These are phyloP conservation scores for Saccharomyces mikatae DNA, from an alignment of 805 yeast species.

Conservation along the genomic window DNA sequence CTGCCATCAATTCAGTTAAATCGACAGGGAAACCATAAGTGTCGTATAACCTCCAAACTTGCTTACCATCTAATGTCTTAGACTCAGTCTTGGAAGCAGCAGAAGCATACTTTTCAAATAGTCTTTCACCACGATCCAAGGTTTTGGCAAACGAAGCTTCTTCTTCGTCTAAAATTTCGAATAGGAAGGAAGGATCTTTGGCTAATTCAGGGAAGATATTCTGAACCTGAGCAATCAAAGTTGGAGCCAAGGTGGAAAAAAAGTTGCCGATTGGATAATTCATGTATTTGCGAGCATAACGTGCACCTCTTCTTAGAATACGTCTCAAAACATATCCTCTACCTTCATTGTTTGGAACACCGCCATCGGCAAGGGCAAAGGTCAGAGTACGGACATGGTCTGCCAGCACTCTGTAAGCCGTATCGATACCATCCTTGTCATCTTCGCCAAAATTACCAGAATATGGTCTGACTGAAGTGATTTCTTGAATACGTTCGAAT, in stretches of 20 bases:
- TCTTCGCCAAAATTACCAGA: slow-evolving; percentile 89
- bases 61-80: slow-evolving; percentile 79
- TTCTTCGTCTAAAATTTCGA: slow-evolving; percentile 91
- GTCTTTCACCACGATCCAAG: slow-evolving; percentile 93
- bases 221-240: slow-evolving; percentile 78
- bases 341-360: slow-evolving; percentile 98
- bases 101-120: slow-evolving; percentile 87
- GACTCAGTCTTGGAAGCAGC: slow-evolving; percentile 68
- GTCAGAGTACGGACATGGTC: slow-evolving; percentile 97
- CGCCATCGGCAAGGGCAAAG: slow-evolving; percentile 95
- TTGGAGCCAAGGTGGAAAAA: slow-evolving; percentile 87
- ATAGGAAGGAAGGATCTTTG: slow-evolving; percentile 61
- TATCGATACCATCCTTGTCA: slow-evolving; percentile 90
- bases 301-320: slow-evolving; percentile 94
- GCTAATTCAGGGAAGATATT: slow-evolving; percentile 89
- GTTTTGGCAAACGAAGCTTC: slow-evolving; percentile 93
- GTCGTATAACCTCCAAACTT: slow-evolving; percentile 97
- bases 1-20: slow-evolving; percentile 96
- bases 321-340: slow-evolving; percentile 97
- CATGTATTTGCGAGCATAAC: slow-evolving; percentile 94
- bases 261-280: slow-evolving; percentile 91
- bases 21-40: slow-evolving; percentile 99
- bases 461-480: slow-evolving; percentile 88
- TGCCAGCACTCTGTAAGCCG: slow-evolving; percentile 96
- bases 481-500: slow-evolving; percentile 77